A percentile compares a stretch with the other conserved stretches of the same genome.
Evolutionary conservation across 805 yeast genomes (phyloP).

Genomic region (Sugiyamaella lignohabitans): DNA sequence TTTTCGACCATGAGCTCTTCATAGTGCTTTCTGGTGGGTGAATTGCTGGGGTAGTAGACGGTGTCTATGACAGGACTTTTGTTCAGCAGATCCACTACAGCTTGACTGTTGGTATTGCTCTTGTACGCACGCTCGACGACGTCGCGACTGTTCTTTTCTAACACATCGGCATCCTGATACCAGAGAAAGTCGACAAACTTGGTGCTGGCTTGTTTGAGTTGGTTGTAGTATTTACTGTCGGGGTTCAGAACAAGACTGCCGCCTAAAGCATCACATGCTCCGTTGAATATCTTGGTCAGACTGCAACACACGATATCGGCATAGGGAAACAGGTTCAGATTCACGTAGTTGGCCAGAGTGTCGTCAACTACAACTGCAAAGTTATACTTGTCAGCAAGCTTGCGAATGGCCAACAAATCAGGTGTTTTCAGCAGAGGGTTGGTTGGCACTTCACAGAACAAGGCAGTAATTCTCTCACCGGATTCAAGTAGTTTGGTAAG

Average conservation of each 20-base stretch:
- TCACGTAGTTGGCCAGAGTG: conserved; percentile 85
- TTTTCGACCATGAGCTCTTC: conserved; percentile 55
- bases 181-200: conserved; percentile 73
- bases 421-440: conserved; percentile 90
- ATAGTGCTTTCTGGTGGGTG: conserved; percentile 52
- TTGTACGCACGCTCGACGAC: conserved; percentile 54
- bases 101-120: conserved; percentile 36
- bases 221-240: conserved; percentile 42
- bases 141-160: conserved; percentile 92
- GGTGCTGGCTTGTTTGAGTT: conserved; percentile 44
- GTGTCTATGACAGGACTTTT: conserved; percentile 44
- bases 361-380: conserved; percentile 88
- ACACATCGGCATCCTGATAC: conserved; percentile 88
- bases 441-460: conserved; percentile 91
- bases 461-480: conserved; percentile 64
- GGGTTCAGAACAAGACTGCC: conserved; percentile 83
- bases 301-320: conserved; percentile 89
- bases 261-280: conserved; percentile 93
- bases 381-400: conserved; percentile 58
- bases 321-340: conserved; percentile 70
- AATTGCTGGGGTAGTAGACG: conserved; percentile 65
- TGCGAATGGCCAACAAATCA: conserved; percentile 56
- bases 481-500: conserved; percentile 54
- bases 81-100: conserved; percentile 30
- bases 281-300: conserved; percentile 85